Conservation (phyloP, 139 green algal species). For the Chlorella sorokiniana region DNA sequence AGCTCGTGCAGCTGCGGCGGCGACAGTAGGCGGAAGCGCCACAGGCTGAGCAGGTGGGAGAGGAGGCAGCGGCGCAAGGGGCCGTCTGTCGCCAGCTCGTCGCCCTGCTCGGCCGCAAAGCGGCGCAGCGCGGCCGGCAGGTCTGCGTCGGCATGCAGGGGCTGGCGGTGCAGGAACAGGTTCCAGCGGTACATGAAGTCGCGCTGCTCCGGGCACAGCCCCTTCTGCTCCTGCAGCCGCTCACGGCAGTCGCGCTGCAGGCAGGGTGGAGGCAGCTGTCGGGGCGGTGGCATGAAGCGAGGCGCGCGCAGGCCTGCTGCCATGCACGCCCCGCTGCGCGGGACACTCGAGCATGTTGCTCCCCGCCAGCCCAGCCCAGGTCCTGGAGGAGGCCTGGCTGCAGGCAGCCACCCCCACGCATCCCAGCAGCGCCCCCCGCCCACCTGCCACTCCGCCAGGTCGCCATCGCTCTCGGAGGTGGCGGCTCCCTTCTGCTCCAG, state of each 20-base stretch:
- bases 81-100: not conserved
- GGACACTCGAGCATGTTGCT: no score
- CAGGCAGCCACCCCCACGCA: no score
- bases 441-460: conserved; percentile 35
- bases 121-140: not conserved
- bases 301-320: no score
- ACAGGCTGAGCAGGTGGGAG: conserved; percentile 35
- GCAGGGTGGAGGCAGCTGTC: not conserved
- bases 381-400: no score
- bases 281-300: not conserved
- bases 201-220: conserved; percentile 22
- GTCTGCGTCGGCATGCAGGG: conserved; percentile 29
- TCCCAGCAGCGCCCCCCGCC: not conserved
- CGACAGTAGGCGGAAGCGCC: conserved; percentile 36
- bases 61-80: conserved; percentile 23
- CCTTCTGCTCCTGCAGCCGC: not conserved
- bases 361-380: no score
- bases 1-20: conserved; percentile 31
- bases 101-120: conserved; percentile 1
- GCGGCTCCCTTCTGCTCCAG: not conserved
- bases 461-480: conserved; percentile 19
- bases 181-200: conserved; percentile 38
- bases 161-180: conserved; percentile 14
- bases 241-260: conserved; percentile 30
- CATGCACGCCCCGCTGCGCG: no score